A percentile compares a stretch with the other conserved stretches of the same genome.
Evolutionary conservation across 2,329 filamentous ascomycete species (phyloP).

Genomic region (Aspergillus thermomutatus): DNA sequence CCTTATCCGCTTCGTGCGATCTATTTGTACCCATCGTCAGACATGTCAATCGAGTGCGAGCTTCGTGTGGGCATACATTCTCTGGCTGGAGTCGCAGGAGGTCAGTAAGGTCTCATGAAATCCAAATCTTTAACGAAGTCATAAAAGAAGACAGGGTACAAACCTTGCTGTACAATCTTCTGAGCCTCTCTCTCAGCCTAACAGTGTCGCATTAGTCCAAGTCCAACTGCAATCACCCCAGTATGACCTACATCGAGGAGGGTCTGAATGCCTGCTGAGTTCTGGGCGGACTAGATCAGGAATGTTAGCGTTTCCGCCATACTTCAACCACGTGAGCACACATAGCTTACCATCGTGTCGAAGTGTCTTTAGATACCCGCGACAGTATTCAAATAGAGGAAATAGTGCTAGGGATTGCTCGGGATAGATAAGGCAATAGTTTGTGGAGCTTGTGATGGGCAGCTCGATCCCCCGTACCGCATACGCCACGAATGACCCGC

Average conservation of each 20-base stretch:
- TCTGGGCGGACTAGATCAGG: slow-evolving; percentile 78
- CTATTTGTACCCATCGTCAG: slow-evolving; percentile 41
- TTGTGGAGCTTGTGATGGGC: slow-evolving; percentile 27
- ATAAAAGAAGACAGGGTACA: slow-evolving; percentile 19
- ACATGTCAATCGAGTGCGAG: slow-evolving; percentile 6
- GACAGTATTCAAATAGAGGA: slow-evolving; percentile 6
- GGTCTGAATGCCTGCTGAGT: slow-evolving; percentile 97
- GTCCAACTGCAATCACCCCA: neutral
- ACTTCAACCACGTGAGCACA: slow-evolving; percentile 3
- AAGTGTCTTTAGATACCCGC: neutral
- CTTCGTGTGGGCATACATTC: slow-evolving; percentile 63
- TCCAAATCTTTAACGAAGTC: neutral
- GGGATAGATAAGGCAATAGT: slow-evolving; percentile 19
- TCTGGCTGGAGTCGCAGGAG: slow-evolving; percentile 58
- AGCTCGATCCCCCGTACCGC: slow-evolving; percentile 18
- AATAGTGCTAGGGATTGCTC: slow-evolving; percentile 8
- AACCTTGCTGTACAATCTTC: slow-evolving; percentile 98
- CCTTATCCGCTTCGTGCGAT: slow-evolving; percentile 95
- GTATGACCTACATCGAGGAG: slow-evolving; percentile 80
- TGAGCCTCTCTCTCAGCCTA: slow-evolving; percentile 97
- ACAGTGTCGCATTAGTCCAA: slow-evolving; percentile 9
- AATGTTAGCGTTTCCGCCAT: slow-evolving; percentile 12
- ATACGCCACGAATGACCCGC: slow-evolving; percentile 29
- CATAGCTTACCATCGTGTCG: slow-evolving; percentile 24
- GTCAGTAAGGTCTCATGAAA: slow-evolving; percentile 16